These are phyloP conservation scores for Rhodosporidiobolus odoratus DNA, from an alignment of 768 basidiomycete genomes.

Conservation along the genomic window DNA sequence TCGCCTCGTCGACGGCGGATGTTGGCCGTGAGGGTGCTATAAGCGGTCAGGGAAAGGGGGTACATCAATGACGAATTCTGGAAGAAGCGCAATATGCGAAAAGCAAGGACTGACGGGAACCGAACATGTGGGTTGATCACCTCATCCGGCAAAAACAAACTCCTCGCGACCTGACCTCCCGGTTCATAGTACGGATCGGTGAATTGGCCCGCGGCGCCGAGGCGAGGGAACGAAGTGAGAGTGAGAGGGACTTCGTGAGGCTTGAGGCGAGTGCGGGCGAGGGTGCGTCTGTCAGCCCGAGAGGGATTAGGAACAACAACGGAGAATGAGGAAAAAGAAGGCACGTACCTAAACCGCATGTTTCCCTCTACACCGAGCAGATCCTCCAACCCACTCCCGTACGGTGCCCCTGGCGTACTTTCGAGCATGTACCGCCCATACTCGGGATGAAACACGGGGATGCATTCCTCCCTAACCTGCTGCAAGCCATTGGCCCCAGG, in stretches of 20 bases:
- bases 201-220: conserved; percentile 83
- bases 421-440: conserved; percentile 99
- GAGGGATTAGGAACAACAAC: too few relatives aligned
- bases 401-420: conserved; percentile 91
- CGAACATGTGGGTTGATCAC: conserved; percentile 95
- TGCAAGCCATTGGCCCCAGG: too few relatives aligned
- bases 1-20: conserved; percentile 83
- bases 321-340: not conserved
- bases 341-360: conserved; percentile 84
- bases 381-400: conserved; percentile 78
- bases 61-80: too few relatives aligned
- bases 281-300: conserved; percentile 58
- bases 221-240: conserved; percentile 87
- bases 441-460: conserved; percentile 94
- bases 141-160: conserved; percentile 88
- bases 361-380: conserved; percentile 84
- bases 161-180: conserved; percentile 78
- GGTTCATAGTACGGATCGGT: conserved; percentile 84
- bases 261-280: conserved; percentile 76
- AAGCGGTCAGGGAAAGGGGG: not conserved
- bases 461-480: conserved; percentile 51
- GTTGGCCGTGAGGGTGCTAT: conserved; percentile 92
- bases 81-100: not conserved
- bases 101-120: conserved; percentile 71
- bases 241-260: conserved; percentile 84